phyloP scores from a whole-genome alignment of 2,329 filamentous ascomycete species.

The Colletotrichum chrysophilum region DNA sequence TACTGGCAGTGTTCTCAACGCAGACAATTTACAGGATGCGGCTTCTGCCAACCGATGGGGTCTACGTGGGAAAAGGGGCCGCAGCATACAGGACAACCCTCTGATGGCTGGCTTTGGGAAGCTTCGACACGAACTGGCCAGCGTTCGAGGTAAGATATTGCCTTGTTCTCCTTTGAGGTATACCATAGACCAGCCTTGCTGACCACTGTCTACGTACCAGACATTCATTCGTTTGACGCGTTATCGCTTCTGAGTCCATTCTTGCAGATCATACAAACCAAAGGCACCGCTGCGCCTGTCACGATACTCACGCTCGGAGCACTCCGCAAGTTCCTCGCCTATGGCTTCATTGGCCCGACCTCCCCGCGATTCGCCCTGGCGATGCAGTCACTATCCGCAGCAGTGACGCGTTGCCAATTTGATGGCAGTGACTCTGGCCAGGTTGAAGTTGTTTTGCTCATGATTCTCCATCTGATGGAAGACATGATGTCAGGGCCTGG shows the following conservation, averaged over 20 bases:
- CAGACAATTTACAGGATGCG: slow-evolving; percentile 55
- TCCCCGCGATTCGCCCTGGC: slow-evolving; percentile 89
- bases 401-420: slow-evolving; percentile 96
- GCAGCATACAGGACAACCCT: slow-evolving; percentile 97
- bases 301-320: slow-evolving; percentile 93
- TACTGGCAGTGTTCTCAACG: slow-evolving; percentile 35
- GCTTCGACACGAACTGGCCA: slow-evolving; percentile 84
- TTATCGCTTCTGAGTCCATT: slow-evolving; percentile 91
- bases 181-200: slow-evolving; percentile 20
- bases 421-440: slow-evolving; percentile 94
- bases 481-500: slow-evolving; percentile 95
- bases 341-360: slow-evolving; percentile 83
- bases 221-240: slow-evolving; percentile 88
- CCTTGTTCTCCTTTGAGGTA: neutral
- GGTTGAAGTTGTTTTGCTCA: slow-evolving; percentile 91
- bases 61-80: slow-evolving; percentile 90
- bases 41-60: slow-evolving; percentile 87
- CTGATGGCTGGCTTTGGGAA: slow-evolving; percentile 94
- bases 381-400: slow-evolving; percentile 93
- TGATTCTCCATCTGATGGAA: slow-evolving; percentile 97
- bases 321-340: slow-evolving; percentile 95
- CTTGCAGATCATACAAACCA: slow-evolving; percentile 94
- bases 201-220: slow-evolving; percentile 45
- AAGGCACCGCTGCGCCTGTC: slow-evolving; percentile 93
- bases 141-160: slow-evolving; percentile 71